Evolutionary conservation across 495 filamentous ascomycete genomes (phyloP), one percentile per base, ranked within the genome.

Genomic region (Cairneyella variabilis): DNA sequence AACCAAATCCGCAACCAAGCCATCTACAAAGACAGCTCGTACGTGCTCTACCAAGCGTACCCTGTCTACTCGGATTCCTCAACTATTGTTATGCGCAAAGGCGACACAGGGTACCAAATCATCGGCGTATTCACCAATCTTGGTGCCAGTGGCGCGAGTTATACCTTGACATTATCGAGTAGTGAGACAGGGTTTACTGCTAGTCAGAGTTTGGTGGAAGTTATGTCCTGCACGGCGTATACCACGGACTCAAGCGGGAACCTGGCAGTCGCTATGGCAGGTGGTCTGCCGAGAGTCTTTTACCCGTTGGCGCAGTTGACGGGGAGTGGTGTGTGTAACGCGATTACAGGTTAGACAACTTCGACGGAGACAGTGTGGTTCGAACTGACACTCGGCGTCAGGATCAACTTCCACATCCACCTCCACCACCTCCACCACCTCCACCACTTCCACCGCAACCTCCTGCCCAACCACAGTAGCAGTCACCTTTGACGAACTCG

Each of bases 21-120:
- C 11, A 76, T 84, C 48, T 54, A 55, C 40, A 59, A 68, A 20
- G 71, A 79, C 44, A 40, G 41, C 11, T 44, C 45, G 4, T 86
- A 82, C 53, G 53, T 81, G 8, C 73, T 68, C 2, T 83, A 80
- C 60, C 63, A 78, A 66, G 78, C 76, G 37, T 69, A 64, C 28
- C 71, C 79, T 0, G 74, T 84, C 54, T 84, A 82, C 66, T 71
- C 72, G 32, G 81, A 84, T 45, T 63, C 60, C 37, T 70, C 64
- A 43, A 83, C 76, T 3, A 66, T 90, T 16, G 84, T 77, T 8
- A 78, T 86, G 69, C 74, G 83, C 37, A 90, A 90, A 66, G 86
- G 86, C 14, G 62, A 39, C 51, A 61, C 71, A 7, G 76, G 74
- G 2, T 63, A 62, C 3, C 78, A 84, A 56, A 66, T 84, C 45